Evolutionary conservation across 306 rosid species (phyloP), one percentile per base, ranked within the genome.

Genomic region (Rosa rugosa): DNA sequence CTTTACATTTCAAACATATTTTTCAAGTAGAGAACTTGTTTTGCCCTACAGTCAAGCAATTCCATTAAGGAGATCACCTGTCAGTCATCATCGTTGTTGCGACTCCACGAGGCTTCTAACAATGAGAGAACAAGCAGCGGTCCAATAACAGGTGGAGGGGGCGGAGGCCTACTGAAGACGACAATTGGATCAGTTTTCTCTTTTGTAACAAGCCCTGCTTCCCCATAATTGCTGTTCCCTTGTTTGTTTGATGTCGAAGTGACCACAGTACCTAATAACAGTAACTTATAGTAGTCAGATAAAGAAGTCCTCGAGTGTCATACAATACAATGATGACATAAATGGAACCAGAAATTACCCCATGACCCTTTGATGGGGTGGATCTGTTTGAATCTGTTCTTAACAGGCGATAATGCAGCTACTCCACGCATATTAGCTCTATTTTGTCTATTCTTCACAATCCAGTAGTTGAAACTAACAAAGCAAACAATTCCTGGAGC

Each of bases 111-210:
- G 4, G 88, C 73, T 71, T 85, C 87, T 6, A 90, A 41, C 70
- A 94, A 57, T 0, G 93, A 87, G 63, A 92, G 70, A 60, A 75
- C 84, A 54, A 88, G 71, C 81, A 94, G 73, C 4, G 94, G 93
- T 53, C 93, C 93, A 31, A 94, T 57, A 75, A 84, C 74, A 6
- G 96, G 94, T 2, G 97, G 98, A 59, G 86, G 77, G 11, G 88
- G 94, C 1, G 96, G 94, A 22, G 94, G 97, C 87, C 84, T 78
- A 63, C 91, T 77, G 60, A 86, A 88, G 40, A 88, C 72, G 1
- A 63, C 92, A 71, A 94, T 75, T 71, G 94, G 92, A 34, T 84
- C 88, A 25, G 63, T 31, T 73, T 83, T 84, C 82, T 90, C 91
- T 16, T 86, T 87, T 22, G 83, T 62, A 76, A 79, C 76, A 36